These are phyloP conservation scores for Tolypocladium nubicola DNA, from an alignment of 2,329 filamentous ascomycete genomes.

Conservation along the genomic window DNA sequence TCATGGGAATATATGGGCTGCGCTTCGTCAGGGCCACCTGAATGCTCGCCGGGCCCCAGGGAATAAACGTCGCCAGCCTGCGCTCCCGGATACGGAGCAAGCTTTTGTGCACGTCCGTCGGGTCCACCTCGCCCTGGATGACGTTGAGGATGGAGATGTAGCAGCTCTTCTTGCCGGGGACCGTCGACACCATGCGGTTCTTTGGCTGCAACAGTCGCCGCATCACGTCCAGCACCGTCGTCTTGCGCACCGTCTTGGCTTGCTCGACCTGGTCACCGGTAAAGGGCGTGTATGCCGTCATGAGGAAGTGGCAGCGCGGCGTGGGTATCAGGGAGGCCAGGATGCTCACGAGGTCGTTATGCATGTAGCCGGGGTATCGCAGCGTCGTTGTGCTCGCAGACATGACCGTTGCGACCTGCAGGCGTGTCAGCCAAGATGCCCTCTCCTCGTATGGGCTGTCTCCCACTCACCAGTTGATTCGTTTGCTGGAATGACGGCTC, in stretches of 20 bases:
- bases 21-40: slow-evolving; percentile 95
- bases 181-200: slow-evolving; percentile 97
- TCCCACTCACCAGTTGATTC: slow-evolving; percentile 65
- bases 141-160: slow-evolving; percentile 99
- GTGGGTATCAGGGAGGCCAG: slow-evolving; percentile 93
- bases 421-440: background rate
- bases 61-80: slow-evolving; percentile 89
- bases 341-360: slow-evolving; percentile 97
- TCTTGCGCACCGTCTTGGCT: slow-evolving; percentile 95
- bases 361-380: slow-evolving; percentile 97
- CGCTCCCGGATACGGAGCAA: slow-evolving; percentile 91
- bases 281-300: slow-evolving; percentile 97
- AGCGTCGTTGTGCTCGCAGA: slow-evolving; percentile 94
- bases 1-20: slow-evolving; percentile 90
- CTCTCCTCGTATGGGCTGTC: background rate
- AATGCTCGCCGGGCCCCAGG: slow-evolving; percentile 95
- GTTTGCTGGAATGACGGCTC: slow-evolving; percentile 95
- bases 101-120: slow-evolving; percentile 97
- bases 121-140: slow-evolving; percentile 96
- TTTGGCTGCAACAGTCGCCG: slow-evolving; percentile 89
- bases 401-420: slow-evolving; percentile 86
- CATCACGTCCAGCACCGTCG: slow-evolving; percentile 97
- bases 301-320: slow-evolving; percentile 92
- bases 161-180: slow-evolving; percentile 92
- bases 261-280: slow-evolving; percentile 93